phyloP scores from a whole-genome alignment of 1,139 yeast species.

The Petasospora fabianii region DNA sequence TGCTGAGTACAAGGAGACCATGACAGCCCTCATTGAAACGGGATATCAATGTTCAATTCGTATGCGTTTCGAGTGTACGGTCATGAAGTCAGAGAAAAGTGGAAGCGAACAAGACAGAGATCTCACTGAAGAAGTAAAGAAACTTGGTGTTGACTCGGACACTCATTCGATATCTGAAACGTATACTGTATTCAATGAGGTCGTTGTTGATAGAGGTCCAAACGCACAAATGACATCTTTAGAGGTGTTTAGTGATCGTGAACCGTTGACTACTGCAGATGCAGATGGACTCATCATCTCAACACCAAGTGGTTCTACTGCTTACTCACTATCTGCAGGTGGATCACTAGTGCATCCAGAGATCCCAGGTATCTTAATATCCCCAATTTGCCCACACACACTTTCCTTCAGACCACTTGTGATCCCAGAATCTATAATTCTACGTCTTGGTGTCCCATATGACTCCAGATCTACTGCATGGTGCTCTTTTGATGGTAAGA shows the following conservation, averaged over 20 bases:
- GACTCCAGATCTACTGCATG: conserved; percentile 69
- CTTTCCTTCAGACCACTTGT: conserved; percentile 79
- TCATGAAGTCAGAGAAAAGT: conserved; percentile 39
- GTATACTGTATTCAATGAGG: conserved; percentile 75
- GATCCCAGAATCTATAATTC: conserved; percentile 65
- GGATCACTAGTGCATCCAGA: conserved; percentile 87
- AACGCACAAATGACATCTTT: conserved; percentile 74
- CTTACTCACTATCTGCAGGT: conserved; percentile 82
- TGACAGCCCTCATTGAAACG: conserved; percentile 51
- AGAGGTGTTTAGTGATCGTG: conserved; percentile 73
- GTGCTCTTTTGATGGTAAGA: conserved; percentile 81
- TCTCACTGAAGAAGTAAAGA: conserved; percentile 17
- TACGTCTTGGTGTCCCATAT: conserved; percentile 66
- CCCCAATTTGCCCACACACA: conserved; percentile 86
- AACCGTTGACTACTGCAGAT: conserved; percentile 74
- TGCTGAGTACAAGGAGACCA: conserved; percentile 46
- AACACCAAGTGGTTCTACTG: conserved; percentile 91
- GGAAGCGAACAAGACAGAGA: conserved; percentile 19
- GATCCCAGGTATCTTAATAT: conserved; percentile 72
- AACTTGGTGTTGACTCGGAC: conserved; percentile 18
- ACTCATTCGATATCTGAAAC: conserved; percentile 34
- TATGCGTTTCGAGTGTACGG: conserved; percentile 75
- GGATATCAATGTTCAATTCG: conserved; percentile 69
- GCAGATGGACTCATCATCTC: conserved; percentile 85
- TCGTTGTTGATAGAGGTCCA: conserved; percentile 82